Percentiles rank a stretch among this genome's conserved stretches.
Conservation (phyloP, 345 rosid species). For the Eucalyptus polyanthemos region DNA sequence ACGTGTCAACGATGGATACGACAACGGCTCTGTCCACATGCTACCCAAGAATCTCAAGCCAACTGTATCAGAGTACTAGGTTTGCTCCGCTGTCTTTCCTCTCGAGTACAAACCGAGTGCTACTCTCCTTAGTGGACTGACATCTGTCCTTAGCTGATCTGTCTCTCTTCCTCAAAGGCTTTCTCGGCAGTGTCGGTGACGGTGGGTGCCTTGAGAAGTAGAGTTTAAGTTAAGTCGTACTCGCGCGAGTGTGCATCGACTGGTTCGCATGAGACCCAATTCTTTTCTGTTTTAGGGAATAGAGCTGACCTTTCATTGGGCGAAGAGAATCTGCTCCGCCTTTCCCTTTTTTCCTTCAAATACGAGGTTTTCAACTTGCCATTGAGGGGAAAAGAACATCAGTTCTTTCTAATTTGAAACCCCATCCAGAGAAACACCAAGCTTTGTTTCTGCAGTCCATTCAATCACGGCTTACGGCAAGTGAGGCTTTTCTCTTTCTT, state of each 20-base stretch:
- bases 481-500: neutral
- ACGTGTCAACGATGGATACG: neutral
- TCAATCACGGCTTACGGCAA: neutral
- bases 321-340: neutral
- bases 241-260: neutral
- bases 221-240: neutral
- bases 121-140: neutral
- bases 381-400: neutral
- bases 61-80: neutral
- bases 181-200: neutral
- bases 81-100: neutral
- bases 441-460: neutral
- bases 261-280: neutral
- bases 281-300: neutral
- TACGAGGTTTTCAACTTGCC: neutral
- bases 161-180: neutral
- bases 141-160: neutral
- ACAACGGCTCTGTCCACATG: neutral
- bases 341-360: neutral
- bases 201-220: neutral
- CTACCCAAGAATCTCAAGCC: neutral
- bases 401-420: neutral
- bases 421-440: neutral
- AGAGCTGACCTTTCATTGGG: neutral
- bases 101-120: neutral